Evolutionary conservation across 2,329 filamentous ascomycete species (phyloP).

Genomic region (Colletotrichum sp.): DNA sequence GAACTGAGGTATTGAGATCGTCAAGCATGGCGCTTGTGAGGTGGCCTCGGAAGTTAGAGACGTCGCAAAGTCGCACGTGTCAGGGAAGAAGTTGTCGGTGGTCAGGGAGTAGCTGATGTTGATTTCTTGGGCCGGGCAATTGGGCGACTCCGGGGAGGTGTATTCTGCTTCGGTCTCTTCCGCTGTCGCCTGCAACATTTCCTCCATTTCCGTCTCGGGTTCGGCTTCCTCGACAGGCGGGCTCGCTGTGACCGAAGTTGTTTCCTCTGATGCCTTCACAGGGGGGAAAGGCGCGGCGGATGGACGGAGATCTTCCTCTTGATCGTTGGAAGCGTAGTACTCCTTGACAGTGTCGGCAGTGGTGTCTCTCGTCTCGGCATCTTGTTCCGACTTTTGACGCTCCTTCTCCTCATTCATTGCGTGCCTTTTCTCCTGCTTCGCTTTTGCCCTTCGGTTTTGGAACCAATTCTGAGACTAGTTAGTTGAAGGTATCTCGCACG

Average conservation of each 20-base stretch:
- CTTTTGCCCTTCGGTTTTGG: constrained; percentile 68
- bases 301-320: constrained; percentile 40
- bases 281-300: constrained; percentile 38
- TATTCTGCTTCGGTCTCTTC: constrained; percentile 12
- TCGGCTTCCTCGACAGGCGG: neutral
- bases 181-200: neutral
- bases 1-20: constrained; percentile 20
- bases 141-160: constrained; percentile 15
- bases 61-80: constrained; percentile 18
- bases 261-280: neutral
- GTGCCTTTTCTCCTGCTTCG: constrained; percentile 67
- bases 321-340: constrained; percentile 34
- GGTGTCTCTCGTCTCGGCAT: constrained; percentile 35
- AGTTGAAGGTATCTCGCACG: constrained; percentile 23
- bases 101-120: constrained; percentile 6
- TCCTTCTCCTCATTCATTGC: constrained; percentile 50
- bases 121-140: constrained; percentile 5
- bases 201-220: neutral
- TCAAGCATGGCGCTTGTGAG: constrained; percentile 8
- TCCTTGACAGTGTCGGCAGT: constrained; percentile 37
- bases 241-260: neutral
- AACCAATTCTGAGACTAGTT: constrained; percentile 66
- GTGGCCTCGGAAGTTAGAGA: neutral
- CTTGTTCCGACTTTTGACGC: constrained; percentile 33
- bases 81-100: constrained; percentile 6